These are phyloP conservation scores for Ganoderma sp. DNA, from an alignment of 1,284 basidiomycete genomes.

Conservation along the genomic window DNA sequence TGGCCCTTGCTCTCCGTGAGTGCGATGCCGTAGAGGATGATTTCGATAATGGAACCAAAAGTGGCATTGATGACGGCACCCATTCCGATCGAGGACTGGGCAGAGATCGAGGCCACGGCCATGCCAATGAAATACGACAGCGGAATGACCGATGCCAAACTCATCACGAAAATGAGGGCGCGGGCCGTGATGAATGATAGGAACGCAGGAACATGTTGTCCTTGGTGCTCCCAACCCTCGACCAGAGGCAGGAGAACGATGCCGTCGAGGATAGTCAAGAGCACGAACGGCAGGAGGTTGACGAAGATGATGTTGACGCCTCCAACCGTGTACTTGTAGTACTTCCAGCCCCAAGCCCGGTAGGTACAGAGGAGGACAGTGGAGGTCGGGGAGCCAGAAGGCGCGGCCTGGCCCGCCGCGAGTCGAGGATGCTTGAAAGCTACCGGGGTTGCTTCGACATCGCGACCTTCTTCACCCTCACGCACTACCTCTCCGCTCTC, in stretches of 20 bases:
- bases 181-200: slow-evolving; percentile 77
- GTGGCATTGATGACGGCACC: slow-evolving; percentile 99
- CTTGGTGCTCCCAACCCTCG: slow-evolving; percentile 59
- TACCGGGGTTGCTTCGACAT: slow-evolving; percentile 43
- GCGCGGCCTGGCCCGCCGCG: slow-evolving; percentile 74
- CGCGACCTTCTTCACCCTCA: slow-evolving; percentile 34
- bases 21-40: slow-evolving; percentile 92
- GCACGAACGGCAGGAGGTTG: slow-evolving; percentile 92
- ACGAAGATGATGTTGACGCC: slow-evolving; percentile 99
- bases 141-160: slow-evolving; percentile 93
- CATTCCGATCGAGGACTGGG: slow-evolving; percentile 98
- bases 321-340: slow-evolving; percentile 99
- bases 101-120: slow-evolving; percentile 98
- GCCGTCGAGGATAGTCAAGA: slow-evolving; percentile 95
- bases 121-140: slow-evolving; percentile 99
- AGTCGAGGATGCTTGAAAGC: slow-evolving; percentile 65
- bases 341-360: slow-evolving; percentile 87
- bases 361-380: slow-evolving; percentile 97
- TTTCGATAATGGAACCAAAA: slow-evolving; percentile 98
- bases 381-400: slow-evolving; percentile 72
- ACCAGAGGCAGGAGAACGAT: slow-evolving; percentile 80
- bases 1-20: slow-evolving; percentile 89
- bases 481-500: slow-evolving; percentile 38
- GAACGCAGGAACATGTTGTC: slow-evolving; percentile 67
- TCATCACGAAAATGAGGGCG: slow-evolving; percentile 84